Conservation (phyloP, 2,329 filamentous ascomycete species). For the Coniochaeta sp. region DNA sequence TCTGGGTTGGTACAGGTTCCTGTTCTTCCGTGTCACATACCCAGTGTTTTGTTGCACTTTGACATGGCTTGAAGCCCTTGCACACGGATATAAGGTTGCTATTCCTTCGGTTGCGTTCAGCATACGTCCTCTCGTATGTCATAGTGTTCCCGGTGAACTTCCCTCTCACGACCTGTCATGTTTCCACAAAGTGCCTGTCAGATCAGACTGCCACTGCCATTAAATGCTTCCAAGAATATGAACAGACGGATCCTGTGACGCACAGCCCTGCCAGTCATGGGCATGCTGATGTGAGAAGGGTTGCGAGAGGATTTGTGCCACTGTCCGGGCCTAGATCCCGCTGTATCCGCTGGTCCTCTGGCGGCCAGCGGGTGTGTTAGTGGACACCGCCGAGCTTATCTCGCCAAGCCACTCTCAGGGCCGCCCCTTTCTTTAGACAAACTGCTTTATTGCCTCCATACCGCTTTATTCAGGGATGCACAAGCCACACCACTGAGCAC, state of each 20-base stretch:
- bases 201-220: background rate
- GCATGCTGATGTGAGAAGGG: background rate
- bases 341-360: background rate
- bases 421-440: no score
- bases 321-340: background rate
- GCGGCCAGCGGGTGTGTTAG: background rate
- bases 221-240: background rate
- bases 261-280: background rate
- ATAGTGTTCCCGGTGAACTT: background rate
- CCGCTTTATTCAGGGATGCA: background rate
- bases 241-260: background rate
- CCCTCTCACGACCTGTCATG: background rate
- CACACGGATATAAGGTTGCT: no score
- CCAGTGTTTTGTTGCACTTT: no score
- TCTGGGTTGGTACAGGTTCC: no score
- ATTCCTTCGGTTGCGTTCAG: no score
- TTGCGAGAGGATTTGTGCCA: background rate
- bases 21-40: no score
- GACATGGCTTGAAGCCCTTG: no score
- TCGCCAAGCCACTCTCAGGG: background rate
- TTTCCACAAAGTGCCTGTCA: background rate
- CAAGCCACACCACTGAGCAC: background rate
- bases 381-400: background rate
- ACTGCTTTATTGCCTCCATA: no score
- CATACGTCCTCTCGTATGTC: no score